Conservation (phyloP, 1,139 yeast genomes). For the Citeromyces siamensis region DNA sequence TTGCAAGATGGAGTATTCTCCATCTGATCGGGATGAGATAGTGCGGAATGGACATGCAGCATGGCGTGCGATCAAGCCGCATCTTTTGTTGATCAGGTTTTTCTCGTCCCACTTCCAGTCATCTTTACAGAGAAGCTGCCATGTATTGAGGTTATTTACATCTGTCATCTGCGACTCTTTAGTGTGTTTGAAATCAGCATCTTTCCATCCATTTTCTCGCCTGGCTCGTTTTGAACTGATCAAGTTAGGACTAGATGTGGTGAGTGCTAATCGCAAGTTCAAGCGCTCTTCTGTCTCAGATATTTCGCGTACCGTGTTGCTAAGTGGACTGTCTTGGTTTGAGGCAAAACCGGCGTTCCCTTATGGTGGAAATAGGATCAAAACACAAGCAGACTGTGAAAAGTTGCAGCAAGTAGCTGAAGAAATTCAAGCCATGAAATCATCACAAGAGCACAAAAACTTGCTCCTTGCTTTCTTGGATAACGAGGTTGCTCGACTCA, state of each 20-base stretch:
- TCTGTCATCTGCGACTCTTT: conserved; percentile 49
- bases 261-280: conserved; percentile 39
- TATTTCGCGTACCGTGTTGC: conserved; percentile 41
- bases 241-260: conserved; percentile 52
- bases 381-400: conserved; percentile 57
- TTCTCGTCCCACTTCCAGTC: conserved; percentile 80
- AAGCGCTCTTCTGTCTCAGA: conserved; percentile 31
- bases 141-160: conserved; percentile 58
- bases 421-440: conserved; percentile 16
- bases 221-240: conserved; percentile 64
- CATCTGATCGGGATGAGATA: conserved; percentile 58
- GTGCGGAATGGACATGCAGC: conserved; percentile 37
- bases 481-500: conserved; percentile 61
- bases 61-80: conserved; percentile 54
- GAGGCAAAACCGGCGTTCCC: conserved; percentile 55
- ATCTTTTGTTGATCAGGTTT: conserved; percentile 52
- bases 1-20: conserved; percentile 78
- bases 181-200: conserved; percentile 40
- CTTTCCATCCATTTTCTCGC: conserved; percentile 76
- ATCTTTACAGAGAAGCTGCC: conserved; percentile 60
- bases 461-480: conserved; percentile 52
- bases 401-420: conserved; percentile 41
- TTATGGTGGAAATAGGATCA: conserved; percentile 69
- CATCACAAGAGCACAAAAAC: conserved; percentile 31
- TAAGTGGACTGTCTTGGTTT: conserved; percentile 76